Base-by-base conservation (phyloP, 331 rosid species). In the Quercus phellos region DNA sequence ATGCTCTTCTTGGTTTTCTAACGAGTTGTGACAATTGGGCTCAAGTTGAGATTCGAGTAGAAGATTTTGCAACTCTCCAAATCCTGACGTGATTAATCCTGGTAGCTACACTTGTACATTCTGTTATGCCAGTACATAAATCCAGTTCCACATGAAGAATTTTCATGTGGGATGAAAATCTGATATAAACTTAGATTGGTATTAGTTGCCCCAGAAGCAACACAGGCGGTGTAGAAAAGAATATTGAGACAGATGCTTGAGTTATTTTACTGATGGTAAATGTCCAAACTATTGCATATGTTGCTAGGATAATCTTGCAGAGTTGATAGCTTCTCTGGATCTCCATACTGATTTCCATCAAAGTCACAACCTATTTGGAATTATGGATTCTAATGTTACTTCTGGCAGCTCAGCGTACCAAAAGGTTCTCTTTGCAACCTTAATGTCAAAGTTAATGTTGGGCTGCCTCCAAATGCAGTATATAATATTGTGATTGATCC, bases 351-450 rank as follows among this genome's bases (percentile, higher is more conserved):
- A 64, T 4, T 6, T 9, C 17, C 5, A 19, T 18, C n/a, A n/a
- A 24, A 51, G 54, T 63, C 38, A 56, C 76, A 68, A 21, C 8
- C 1, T 29, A 51, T 29, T 2, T 63, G 22, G 70, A 14, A 38
- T 54, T 29, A 5, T 63, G 22, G 70, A 14, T 68, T 54, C 38
- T 46, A 22, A 72, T 68, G 58, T 72, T 81, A 14, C 38, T 80
- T 68, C 79, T 81, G 64, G 85, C 93, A 95, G 99, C 96, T 90
- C 84, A 91, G 88, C 68, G 96, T 84, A 78, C 97, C 98, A 59
- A 91, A 93, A 86, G 99, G 93, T 67, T 91, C 99, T 83, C 89
- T 95, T 72, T 89, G 98, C 92, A 91, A 86, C 84, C 92, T 95
- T 74, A 78, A 85, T 78, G 97, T 81, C 22, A 90, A 80, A 46